Evolutionary conservation across 129 eudicot genomes (phyloP), one percentile per base, ranked within the genome.

Genomic region (Saposhnikovia divaricata): DNA sequence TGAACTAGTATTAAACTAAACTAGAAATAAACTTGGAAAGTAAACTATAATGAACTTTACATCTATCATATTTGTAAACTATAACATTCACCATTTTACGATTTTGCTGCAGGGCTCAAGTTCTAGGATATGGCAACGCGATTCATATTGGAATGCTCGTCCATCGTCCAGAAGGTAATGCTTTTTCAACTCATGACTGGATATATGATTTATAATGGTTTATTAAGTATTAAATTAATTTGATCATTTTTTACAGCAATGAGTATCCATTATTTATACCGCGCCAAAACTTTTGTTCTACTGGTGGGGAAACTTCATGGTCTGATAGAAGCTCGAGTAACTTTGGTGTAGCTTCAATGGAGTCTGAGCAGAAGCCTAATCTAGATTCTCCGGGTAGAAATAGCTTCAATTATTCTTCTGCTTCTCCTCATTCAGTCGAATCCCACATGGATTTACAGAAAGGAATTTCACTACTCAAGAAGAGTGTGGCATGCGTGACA

Each of bases 401-500:
- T 79, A 90, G 99, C 85, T 88, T 96, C 80, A 96, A 84, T 74
- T 89, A 88, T 78, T 80, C 93, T 71, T 84, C 93, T 44, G 97
- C 98, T 28, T 96, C 99, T 4, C 90, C 97, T 47, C 99, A 96
- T 75, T 89, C 99, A 11, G 78, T 88, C 11, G 95, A 96, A 78
- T 81, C 87, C 38, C 99, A 96, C 91, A 86, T 89, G 90, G 98
- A 96, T 81, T 83, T 96, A 86, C 99, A 96, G 85, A 96, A 90
- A 86, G 99, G 99, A 75, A 96, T 96, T 57, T 89, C 98, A 74
- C 99, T 96, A 81, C 89, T 96, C 28, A 96, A 96, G 88, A 96
- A 96, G 81, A 96, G 99, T 82, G 99, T 96, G 76, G 98, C 99
- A 53, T 90, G 92, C 81, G 82, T 92, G 69, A 96, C 99, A 4